A percentile compares a stretch with the other conserved stretches of the same genome.
These are phyloP conservation scores for Ustilago bromivora DNA, from an alignment of 1,284 basidiomycete species.

Conservation along the genomic window DNA sequence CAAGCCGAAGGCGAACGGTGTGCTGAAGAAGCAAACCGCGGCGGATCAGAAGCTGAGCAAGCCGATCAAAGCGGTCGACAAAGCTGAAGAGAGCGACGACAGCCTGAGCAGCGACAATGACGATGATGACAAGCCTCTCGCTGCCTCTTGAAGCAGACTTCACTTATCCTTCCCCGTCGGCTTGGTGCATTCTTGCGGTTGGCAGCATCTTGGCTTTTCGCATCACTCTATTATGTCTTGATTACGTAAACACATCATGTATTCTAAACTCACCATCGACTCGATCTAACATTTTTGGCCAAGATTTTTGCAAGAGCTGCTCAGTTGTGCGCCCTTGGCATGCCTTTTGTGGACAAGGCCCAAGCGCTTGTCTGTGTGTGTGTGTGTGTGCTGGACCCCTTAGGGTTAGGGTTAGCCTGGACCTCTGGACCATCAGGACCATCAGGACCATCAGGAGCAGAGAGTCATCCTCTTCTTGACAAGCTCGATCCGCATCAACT, in stretches of 20 bases:
- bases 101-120: slow-evolving; percentile 29
- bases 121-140: slow-evolving; percentile 50
- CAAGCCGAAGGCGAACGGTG: slow-evolving; percentile 30
- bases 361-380: slow-evolving; percentile 1
- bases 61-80: slow-evolving; percentile 38
- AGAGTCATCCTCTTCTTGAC: too few species aligned
- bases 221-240: not conserved
- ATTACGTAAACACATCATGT: slow-evolving; percentile 1
- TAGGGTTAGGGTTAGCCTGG: not conserved
- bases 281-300: not conserved
- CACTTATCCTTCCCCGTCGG: not conserved
- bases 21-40: slow-evolving; percentile 40
- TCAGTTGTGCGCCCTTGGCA: slow-evolving; percentile 2
- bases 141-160: slow-evolving; percentile 10
- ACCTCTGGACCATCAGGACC: not conserved
- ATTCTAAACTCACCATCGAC: not conserved
- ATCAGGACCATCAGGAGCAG: too few species aligned
- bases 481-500: too few species aligned
- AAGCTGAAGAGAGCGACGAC: slow-evolving; percentile 35
- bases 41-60: slow-evolving; percentile 27
- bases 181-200: not conserved
- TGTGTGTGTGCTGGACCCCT: not conserved
- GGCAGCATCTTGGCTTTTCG: not conserved
- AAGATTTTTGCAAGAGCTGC: not conserved
- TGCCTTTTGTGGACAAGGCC: slow-evolving; percentile 8